Conservation (phyloP, 345 rosid species). For the Rhodamnia rubescens region DNA sequence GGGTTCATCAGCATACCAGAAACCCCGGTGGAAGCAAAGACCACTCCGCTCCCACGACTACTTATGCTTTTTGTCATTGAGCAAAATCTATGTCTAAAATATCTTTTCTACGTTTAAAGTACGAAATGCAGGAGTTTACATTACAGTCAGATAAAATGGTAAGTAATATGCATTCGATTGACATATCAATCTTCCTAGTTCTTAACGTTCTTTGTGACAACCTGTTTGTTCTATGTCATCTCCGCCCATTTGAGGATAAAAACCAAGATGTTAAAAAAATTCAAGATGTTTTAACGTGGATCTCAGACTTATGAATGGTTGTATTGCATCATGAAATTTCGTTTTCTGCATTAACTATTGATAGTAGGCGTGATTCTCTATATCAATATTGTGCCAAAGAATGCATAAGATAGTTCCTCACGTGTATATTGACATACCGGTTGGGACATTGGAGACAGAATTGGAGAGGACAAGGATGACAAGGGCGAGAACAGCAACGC, state of each 20-base stretch:
- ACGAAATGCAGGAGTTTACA: background rate
- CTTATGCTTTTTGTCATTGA: background rate
- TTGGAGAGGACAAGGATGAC: constrained; percentile 17
- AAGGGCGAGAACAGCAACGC: constrained; percentile 12
- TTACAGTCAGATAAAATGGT: background rate
- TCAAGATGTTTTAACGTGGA: background rate
- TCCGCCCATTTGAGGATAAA: background rate
- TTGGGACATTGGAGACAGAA: constrained; percentile 12
- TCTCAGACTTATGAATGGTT: background rate
- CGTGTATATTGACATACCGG: background rate
- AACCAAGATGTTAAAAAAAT: background rate
- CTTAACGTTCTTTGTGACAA: background rate
- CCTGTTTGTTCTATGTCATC: background rate
- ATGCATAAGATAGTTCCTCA: background rate
- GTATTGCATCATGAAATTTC: background rate
- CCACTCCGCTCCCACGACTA: background rate
- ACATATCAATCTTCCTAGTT: background rate
- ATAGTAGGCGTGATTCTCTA: background rate
- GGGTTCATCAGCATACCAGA: background rate
- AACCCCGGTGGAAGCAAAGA: background rate
- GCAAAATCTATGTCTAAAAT: background rate
- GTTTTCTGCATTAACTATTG: background rate
- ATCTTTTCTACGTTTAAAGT: background rate
- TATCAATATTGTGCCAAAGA: background rate
- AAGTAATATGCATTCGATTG: background rate